Base-by-base conservation (phyloP, 768 basidiomycete species). In the Cyclocybe aegerita region DNA sequence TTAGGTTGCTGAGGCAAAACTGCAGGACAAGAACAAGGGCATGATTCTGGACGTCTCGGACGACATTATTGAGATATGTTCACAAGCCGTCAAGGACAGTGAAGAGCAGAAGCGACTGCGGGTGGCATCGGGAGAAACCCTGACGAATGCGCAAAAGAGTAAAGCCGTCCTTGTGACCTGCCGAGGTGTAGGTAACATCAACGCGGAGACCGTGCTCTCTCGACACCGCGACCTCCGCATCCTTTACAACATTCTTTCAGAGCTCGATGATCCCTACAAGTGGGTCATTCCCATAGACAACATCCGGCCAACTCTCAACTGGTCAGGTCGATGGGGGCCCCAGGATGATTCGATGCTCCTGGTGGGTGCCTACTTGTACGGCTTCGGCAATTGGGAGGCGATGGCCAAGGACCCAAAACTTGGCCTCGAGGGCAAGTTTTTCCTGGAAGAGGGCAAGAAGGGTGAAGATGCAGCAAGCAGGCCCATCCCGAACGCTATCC, bases 381-480 rank as follows among this genome's bases (percentile, higher is more conserved):
- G 97, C 14, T 96, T 98, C 64, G 96, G 95, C 10, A 91, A 89
- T 62, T 99, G 97, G 97, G 97, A 98, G 64, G 80, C 81, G 17
- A 98, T 98, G 78, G 82, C 84, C 49, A 91, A 94, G 70, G 97
- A 99, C 65, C 67, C 82, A 9, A 82, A 82, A 52, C 83, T 99
- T 9, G 83, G 85, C 2, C 77, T 99, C 10, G 80, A 84, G 1
- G 93, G 88, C 67, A 98, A 98, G 65, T 96, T 99, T 74, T 98
- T 98, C 83, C 78, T 99, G 45, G 97, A 98, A 65, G 95, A 98
- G 67, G 91, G 89, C 60, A 98, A 98, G 75, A 96, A 97, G 69
- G 88, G 85, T 31, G 89, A 93, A 71, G 90, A 94, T 60, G 71
- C 85, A 35, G 78, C 89, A 11, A 89, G 81, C 57, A 82, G 91